Evolutionary conservation across 202 grass and related monocot genomes (phyloP).

Genomic region (Eragrostis tef): DNA sequence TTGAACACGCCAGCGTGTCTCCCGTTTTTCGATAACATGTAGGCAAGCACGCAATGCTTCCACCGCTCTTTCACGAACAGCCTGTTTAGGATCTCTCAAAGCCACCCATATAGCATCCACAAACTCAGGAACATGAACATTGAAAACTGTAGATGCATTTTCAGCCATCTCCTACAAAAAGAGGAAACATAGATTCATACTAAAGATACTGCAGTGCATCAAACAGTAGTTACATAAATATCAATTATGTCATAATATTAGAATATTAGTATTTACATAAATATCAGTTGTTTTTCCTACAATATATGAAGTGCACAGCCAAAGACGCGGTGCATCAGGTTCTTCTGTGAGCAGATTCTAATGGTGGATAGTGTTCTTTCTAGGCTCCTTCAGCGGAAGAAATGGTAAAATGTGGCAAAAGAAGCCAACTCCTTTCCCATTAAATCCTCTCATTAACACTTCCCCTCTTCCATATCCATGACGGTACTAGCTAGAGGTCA

Average conservation of each 20-base stretch:
- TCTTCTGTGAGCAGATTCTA: neutral
- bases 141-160: conserved; percentile 97
- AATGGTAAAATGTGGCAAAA: neutral
- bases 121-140: conserved; percentile 98
- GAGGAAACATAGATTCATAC: conserved; percentile 32
- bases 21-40: conserved; percentile 94
- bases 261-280: neutral
- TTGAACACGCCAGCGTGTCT: conserved; percentile 98
- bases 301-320: neutral
- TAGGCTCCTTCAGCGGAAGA: neutral
- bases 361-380: neutral
- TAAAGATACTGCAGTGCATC: neutral
- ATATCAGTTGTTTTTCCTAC: neutral
- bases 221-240: conserved; percentile 30
- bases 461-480: neutral
- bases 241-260: conserved; percentile 33
- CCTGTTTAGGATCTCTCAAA: conserved; percentile 78
- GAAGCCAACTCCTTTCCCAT: neutral
- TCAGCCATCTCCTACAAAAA: conserved; percentile 90
- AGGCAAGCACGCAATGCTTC: conserved; percentile 94
- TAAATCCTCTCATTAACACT: neutral
- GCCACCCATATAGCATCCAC: conserved; percentile 98
- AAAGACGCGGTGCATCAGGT: neutral
- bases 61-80: conserved; percentile 85
- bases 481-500: neutral